Base-by-base conservation (phyloP, 305 asterid genomes). In the Rubia tinctorum region DNA sequence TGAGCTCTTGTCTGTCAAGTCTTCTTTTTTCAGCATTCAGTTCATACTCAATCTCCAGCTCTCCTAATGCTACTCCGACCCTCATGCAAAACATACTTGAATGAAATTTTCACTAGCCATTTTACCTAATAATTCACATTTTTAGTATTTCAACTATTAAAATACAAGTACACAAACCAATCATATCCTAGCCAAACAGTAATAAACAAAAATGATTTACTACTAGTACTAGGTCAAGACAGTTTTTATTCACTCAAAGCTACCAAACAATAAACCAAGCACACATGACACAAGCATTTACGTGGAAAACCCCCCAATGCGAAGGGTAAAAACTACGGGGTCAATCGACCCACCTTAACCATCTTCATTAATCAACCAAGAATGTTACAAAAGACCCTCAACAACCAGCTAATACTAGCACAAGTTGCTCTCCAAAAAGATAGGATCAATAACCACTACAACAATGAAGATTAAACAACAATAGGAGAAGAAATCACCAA, bases 21-120 rank as follows among this genome's bases (percentile, higher is more conserved):
- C 77, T 39, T 80, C 77, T 17, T 77, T 74, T 64, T 53, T 80
- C 72, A 65, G 39, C n/a, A n/a, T n/a, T n/a, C n/a, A n/a, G n/a
- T 66, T 73, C 81, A 51, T 73, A 70, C 71, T 76, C 65, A n/a
- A 80, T 73, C 37, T 42, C 78, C 25, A 66, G 66, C 37, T 74
- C 77, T 2, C 22, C 72, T 8, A 74, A 44, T 8, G 72, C 73
- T n/a, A 74, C 42, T 74, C 47, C 67, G 0, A 40, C 68, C 61
- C 73, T 74, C 72, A 68, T 68, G 27, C 78, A 66, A 67, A 17
- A 67, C 73, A 39, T 55, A 22, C 77, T 73, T 12, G 64, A n/a
- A n/a, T n/a, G n/a, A n/a, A n/a, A n/a, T 60, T 59, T 17, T 75
- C 63, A 42, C 56, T n/a, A 8, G 37, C 66, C 77, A 65, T 74